These are phyloP conservation scores for Rhodotorula kratochvilovae DNA, from an alignment of 768 basidiomycete genomes.

Conservation along the genomic window DNA sequence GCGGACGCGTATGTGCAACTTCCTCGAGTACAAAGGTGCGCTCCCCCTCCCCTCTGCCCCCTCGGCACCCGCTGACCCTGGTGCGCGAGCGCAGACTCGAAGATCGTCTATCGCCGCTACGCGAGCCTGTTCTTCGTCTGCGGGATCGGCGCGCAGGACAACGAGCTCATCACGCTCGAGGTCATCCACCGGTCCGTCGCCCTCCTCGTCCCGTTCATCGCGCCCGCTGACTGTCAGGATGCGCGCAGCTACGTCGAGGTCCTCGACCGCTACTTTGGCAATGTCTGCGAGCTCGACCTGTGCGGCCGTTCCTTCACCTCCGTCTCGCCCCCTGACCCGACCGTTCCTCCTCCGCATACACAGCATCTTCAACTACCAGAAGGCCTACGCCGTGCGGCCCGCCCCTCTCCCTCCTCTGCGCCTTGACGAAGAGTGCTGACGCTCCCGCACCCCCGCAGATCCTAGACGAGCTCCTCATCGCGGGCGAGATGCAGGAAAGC, in stretches of 20 bases:
- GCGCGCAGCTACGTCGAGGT: conserved; percentile 55
- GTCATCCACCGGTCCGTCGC: conserved; percentile 84
- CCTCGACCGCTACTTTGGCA: conserved; percentile 75
- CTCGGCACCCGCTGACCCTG: neutral
- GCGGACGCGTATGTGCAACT: conserved; percentile 87
- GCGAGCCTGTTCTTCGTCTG: conserved; percentile 93
- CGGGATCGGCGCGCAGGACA: conserved; percentile 75
- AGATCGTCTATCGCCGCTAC: conserved; percentile 91
- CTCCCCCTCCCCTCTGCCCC: neutral
- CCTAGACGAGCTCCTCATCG: conserved; percentile 85
- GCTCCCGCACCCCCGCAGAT: conserved; percentile 49
- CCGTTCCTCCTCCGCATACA: neutral
- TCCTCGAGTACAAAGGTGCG: conserved; percentile 91
- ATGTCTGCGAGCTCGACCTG: conserved; percentile 85
- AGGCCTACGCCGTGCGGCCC: conserved; percentile 69
- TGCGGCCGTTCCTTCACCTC: conserved; percentile 45
- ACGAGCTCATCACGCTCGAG: conserved; percentile 86
- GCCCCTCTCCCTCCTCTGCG: too few relatives aligned
- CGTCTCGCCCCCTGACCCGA: neutral
- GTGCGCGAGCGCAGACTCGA: conserved; percentile 55
- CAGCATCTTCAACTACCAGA: conserved; percentile 96
- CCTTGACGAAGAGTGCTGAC: neutral
- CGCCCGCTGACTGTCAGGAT: neutral
- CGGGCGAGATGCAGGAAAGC: conserved; percentile 89
- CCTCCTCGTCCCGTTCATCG: neutral